A percentile compares a stretch with the other conserved stretches of the same genome.
Conservation (phyloP, 164 flowering plant genomes). For the Malania oleifera region DNA sequence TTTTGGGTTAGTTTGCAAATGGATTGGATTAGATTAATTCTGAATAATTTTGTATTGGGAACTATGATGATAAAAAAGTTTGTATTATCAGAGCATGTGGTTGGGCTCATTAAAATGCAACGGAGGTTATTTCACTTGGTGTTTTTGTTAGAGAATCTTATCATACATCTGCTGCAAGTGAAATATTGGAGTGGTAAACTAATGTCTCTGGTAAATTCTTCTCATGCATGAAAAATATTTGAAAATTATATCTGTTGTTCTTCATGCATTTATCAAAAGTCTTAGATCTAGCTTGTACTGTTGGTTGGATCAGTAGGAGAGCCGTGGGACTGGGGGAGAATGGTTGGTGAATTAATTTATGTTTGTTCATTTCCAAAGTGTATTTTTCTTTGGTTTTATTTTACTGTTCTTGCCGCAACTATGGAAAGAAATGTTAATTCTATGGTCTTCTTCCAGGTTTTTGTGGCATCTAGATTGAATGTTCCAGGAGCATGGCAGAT, state of each 20-base stretch:
- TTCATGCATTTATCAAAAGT: too few relatives aligned
- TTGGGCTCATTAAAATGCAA: neutral
- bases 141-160: too few relatives aligned
- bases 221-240: too few relatives aligned
- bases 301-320: too few relatives aligned
- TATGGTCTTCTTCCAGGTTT: slow-evolving; percentile 51
- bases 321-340: too few relatives aligned
- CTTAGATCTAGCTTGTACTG: neutral
- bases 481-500: slow-evolving; percentile 99
- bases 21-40: neutral
- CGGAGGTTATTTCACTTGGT: neutral
- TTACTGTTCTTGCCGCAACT: neutral
- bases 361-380: too few relatives aligned
- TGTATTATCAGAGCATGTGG: neutral
- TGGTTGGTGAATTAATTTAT: too few relatives aligned
- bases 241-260: too few relatives aligned
- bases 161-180: too few relatives aligned
- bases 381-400: too few relatives aligned
- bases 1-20: neutral
- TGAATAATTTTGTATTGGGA: neutral
- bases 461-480: slow-evolving; percentile 91
- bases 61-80: neutral
- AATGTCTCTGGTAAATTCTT: too few relatives aligned
- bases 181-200: too few relatives aligned
- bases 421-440: neutral